Evolutionary conservation across 768 basidiomycete genomes (phyloP).

Genomic region (Leccinellum rugosiceps): DNA sequence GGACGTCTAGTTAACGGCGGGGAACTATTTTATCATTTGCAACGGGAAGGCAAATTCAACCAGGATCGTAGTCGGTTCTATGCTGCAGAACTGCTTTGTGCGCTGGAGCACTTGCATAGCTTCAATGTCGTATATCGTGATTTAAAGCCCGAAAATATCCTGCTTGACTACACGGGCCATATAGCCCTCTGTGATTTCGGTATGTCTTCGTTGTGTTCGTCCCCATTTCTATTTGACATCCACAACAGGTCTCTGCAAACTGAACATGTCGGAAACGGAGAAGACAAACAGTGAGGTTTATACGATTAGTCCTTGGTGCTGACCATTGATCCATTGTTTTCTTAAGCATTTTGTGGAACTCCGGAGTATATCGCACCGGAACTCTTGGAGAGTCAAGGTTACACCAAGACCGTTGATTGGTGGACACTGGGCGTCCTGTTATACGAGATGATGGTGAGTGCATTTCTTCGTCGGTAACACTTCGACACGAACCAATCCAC

Average conservation of each 20-base stretch:
- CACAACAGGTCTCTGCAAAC: slow-evolving; percentile 71
- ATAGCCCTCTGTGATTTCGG: slow-evolving; percentile 98
- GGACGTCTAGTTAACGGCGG: slow-evolving; percentile 82
- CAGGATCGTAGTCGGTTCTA: slow-evolving; percentile 93
- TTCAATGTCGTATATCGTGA: slow-evolving; percentile 99
- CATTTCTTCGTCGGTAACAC: background rate
- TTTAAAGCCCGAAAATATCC: slow-evolving; percentile 96
- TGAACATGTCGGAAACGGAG: slow-evolving; percentile 97
- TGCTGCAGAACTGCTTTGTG: slow-evolving; percentile 94
- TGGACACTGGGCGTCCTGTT: slow-evolving; percentile 96
- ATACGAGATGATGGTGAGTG: slow-evolving; percentile 88
- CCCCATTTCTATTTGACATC: slow-evolving; percentile 1
- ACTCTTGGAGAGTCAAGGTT: slow-evolving; percentile 92
- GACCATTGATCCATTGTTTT: slow-evolving; percentile 4
- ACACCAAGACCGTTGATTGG: slow-evolving; percentile 99
- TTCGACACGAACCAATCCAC: slow-evolving; percentile 5
- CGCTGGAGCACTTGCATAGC: slow-evolving; percentile 91
- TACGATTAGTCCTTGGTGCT: background rate
- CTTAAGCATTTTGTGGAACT: slow-evolving; percentile 90
- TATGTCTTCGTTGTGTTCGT: slow-evolving; percentile 16
- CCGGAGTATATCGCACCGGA: slow-evolving; percentile 99
- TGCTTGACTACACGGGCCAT: slow-evolving; percentile 96
- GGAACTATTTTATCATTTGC: slow-evolving; percentile 96
- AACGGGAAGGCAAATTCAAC: slow-evolving; percentile 95
- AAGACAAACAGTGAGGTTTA: slow-evolving; percentile 84